phyloP scores from a whole-genome alignment of 805 yeast genomes.

The Sungouiella blattae region DNA sequence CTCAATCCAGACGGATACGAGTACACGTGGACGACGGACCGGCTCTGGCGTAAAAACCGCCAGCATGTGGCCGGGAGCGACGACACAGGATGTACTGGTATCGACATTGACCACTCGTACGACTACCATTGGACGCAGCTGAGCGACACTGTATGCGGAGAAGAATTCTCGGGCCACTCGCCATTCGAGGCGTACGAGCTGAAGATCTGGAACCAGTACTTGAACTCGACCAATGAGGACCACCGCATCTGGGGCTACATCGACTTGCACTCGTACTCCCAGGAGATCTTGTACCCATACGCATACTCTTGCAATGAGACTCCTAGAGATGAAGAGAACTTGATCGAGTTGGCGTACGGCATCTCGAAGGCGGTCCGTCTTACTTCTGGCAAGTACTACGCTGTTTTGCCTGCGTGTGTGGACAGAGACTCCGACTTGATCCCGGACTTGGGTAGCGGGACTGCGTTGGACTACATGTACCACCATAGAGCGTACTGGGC shows the following conservation, averaged over 20 bases:
- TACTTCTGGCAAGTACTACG: constrained; percentile 59
- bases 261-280: constrained; percentile 83
- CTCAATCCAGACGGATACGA: constrained; percentile 90
- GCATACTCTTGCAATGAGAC: constrained; percentile 70
- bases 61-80: constrained; percentile 37
- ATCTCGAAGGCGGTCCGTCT: constrained; percentile 68
- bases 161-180: constrained; percentile 73
- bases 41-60: constrained; percentile 87
- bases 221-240: constrained; percentile 43
- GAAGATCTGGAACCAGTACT: constrained; percentile 36
- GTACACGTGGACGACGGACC: constrained; percentile 73
- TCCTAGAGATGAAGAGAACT: constrained; percentile 79
- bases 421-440: constrained; percentile 71
- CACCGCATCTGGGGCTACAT: constrained; percentile 71
- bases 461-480: constrained; percentile 80
- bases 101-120: constrained; percentile 84
- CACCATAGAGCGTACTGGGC: constrained; percentile 82
- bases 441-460: constrained; percentile 77
- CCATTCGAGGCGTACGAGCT: constrained; percentile 55
- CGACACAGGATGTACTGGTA: constrained; percentile 69
- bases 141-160: constrained; percentile 71
- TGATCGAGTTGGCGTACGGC: constrained; percentile 79
- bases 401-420: constrained; percentile 73
- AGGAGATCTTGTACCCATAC: constrained; percentile 78
- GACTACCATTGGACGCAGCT: constrained; percentile 68